Percentiles rank a stretch among this genome's conserved stretches.
Evolutionary conservation across 2,329 filamentous ascomycete species (phyloP).

Genomic region (Trichoderma hamatum): DNA sequence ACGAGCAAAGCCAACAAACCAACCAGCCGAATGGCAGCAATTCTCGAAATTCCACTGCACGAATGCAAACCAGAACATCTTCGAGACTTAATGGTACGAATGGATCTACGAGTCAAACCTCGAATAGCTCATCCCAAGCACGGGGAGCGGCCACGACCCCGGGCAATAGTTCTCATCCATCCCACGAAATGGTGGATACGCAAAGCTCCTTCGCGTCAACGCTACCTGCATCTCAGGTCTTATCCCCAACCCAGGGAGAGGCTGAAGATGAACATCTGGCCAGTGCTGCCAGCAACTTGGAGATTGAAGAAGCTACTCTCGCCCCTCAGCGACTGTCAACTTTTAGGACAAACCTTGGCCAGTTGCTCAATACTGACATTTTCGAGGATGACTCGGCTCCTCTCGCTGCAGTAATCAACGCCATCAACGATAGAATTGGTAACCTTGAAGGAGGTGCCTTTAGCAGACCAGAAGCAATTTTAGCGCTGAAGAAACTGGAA

Average conservation of each 20-base stretch:
- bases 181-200: conserved; percentile 46
- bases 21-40: conserved; percentile 49
- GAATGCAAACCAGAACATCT: conserved; percentile 26
- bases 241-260: conserved; percentile 48
- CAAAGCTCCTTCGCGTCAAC: conserved; percentile 77
- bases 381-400: conserved; percentile 85
- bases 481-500: conserved; percentile 78
- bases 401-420: conserved; percentile 72
- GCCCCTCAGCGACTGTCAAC: conserved; percentile 64
- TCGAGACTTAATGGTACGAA: conserved; percentile 38
- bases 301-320: conserved; percentile 54
- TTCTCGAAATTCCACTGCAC: conserved; percentile 38
- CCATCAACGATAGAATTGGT: conserved; percentile 74
- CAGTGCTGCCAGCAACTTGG: conserved; percentile 46
- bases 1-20: conserved; percentile 62
- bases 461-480: conserved; percentile 69
- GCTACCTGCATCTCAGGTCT: conserved; percentile 71
- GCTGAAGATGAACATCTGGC: conserved; percentile 51
- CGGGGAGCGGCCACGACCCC: conserved; percentile 41
- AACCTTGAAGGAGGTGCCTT: conserved; percentile 62
- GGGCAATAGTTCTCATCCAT: conserved; percentile 39
- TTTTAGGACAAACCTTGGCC: conserved; percentile 82
- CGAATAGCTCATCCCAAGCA: conserved; percentile 37
- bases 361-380: conserved; percentile 77
- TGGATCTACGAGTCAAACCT: neutral